These are phyloP conservation scores for Cladosporium phlei DNA, from an alignment of 2,329 filamentous ascomycete species.

Conservation along the genomic window DNA sequence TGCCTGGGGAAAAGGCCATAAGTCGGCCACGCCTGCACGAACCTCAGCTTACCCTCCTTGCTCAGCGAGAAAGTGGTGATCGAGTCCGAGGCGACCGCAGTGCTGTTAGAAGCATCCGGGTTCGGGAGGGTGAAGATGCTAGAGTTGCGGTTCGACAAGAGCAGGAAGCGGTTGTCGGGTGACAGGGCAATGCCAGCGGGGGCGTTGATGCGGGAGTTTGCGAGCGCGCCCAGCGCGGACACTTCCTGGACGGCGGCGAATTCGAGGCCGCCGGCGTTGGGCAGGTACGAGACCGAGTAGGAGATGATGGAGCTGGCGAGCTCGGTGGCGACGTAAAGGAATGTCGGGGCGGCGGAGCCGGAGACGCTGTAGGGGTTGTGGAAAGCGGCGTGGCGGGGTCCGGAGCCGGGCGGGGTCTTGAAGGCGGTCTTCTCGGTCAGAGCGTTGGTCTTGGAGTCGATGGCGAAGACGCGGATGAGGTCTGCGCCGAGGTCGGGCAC, in stretches of 20 bases:
- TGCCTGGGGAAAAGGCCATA: conserved; percentile 64
- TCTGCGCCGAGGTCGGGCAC: conserved; percentile 37
- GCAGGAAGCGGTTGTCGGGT: conserved; percentile 54
- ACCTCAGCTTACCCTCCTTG: conserved; percentile 51
- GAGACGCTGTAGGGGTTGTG: conserved; percentile 28
- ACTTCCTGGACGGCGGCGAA: conserved; percentile 45
- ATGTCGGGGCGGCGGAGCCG: conserved; percentile 25
- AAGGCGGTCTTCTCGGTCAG: conserved; percentile 26
- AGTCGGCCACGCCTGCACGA: conserved; percentile 56
- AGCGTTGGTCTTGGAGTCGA: conserved; percentile 22
- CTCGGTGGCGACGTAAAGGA: conserved; percentile 44
- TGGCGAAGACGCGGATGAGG: conserved; percentile 32
- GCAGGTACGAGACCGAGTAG: conserved; percentile 46
- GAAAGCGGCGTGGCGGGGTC: conserved; percentile 35
- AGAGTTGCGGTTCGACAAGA: conserved; percentile 65
- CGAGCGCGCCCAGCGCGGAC: conserved; percentile 43
- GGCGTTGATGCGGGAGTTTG: conserved; percentile 45
- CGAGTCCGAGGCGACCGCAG: conserved; percentile 47
- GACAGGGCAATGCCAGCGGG: conserved; percentile 52
- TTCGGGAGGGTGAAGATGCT: conserved; percentile 48
- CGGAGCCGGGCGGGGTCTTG: conserved; percentile 27
- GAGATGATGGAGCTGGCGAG: conserved; percentile 46
- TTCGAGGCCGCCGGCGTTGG: conserved; percentile 39
- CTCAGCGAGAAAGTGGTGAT: conserved; percentile 60
- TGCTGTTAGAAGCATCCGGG: conserved; percentile 32